Base-by-base conservation (phyloP, 306 rosid genomes). In the Hippophae tibetana region DNA sequence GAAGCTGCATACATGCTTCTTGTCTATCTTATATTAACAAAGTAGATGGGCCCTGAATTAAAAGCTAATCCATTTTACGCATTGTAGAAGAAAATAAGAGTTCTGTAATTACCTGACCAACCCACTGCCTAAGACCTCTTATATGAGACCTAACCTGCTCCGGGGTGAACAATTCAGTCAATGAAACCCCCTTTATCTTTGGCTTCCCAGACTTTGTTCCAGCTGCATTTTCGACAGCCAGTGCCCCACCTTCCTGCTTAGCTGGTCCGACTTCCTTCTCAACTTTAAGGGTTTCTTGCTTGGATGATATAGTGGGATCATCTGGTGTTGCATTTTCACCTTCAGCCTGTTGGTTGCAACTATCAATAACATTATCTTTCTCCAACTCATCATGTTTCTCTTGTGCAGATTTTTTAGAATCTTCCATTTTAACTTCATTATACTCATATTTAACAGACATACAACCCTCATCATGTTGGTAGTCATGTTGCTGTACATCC, bases 161-260 rank as follows among this genome's bases (percentile, higher is more conserved):
- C 8, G 99, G 99, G 52, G 97, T 86, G 67, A 93, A 93, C 72
- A 93, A 66, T 54, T 93, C 97, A 50, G 93, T 88, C 66, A 93
- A 54, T 42, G 99, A 93, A 56, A 93, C 99, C 41, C 94, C 99
- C 63, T 93, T 86, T 68, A 93, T 84, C 75, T 88, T 93, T 66
- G 97, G 94, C 77, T 93, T 93, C 71, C 99, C 96, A 56, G 99
- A 88, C 74, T 92, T 92, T 31, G 96, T 82, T 76, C 83, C 93
- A 57, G 75, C 68, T 13, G 76, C 72, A 71, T 49, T 73, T 69
- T 92, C 99, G 38, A 71, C 47, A 68, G 74, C 64, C 75, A 74
- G 95, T 18, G 25, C 48, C 52, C 58, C 60, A 65, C 64, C 69
- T 72, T 84, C 93, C 80, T 86, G 88, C 65, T 75, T 77, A 66